Evolutionary conservation across 345 rosid genomes (phyloP), one percentile per base, ranked within the genome.

Genomic region (Gynandropsis gynandra): DNA sequence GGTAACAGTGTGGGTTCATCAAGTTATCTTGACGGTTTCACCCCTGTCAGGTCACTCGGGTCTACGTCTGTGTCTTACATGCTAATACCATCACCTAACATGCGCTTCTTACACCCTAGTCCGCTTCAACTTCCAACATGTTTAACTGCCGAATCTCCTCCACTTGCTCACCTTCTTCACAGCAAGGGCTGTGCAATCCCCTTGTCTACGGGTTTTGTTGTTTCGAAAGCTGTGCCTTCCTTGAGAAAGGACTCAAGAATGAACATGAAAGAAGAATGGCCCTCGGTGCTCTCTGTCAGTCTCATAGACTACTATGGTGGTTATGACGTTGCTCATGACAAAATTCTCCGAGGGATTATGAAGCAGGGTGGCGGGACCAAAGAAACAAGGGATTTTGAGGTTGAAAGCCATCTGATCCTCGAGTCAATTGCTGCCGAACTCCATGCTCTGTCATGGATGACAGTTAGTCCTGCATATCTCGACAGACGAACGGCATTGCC

Each of bases 361-460:
- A 87, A 84, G 80, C 95, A 75, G 43, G 78, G 80, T 33, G 84
- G 82, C 52, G 74, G 82, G 50, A 67, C 61, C 48, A 69, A 84
- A 12, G 96, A 81, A 51, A 72, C 74, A 58, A 82, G 76, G 74
- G 95, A 84, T 58, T 67, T 70, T n/a, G 93, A 85, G 70, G 64
- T 81, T 56, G 83, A 83, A 58, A 75, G 79, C 54, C 95, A 81
- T 72, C 66, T 81, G 52, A 71, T 93, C 70, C 95, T 93, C 0
- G 89, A 81, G 73, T 69, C 87, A 41, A 33, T 93, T 54, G 82
- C 87, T 20, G 97, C 94, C 42, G 99, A 93, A 63, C 97, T 93
- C 66, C 97, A 93, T 68, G 95, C 97, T 54, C 67, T 93, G 46
- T 93, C 99, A 16, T 93, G 94, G 95, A 81, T 93, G 97, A 93